Percentiles rank a stretch among this genome's conserved stretches.
phyloP scores from a whole-genome alignment of 148 eudicot genomes.

The Pharnaceum exiguum region DNA sequence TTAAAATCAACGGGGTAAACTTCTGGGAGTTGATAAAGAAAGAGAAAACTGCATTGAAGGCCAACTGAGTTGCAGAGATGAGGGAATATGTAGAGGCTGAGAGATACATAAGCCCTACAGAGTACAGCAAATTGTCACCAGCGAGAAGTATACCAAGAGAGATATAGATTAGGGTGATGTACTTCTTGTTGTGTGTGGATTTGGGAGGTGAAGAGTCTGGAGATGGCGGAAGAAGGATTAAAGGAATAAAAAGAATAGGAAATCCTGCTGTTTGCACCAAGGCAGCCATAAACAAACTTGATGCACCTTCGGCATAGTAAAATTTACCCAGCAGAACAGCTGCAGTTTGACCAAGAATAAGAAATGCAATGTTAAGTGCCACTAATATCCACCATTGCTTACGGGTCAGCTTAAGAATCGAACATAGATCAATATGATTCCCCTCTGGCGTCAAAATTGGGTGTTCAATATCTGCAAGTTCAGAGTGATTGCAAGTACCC shows the following conservation, averaged over 20 bases:
- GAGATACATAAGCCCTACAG: constrained; percentile 33
- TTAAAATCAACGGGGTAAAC: constrained; percentile 30
- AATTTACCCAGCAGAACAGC: constrained; percentile 31
- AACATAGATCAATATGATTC: constrained; percentile 1
- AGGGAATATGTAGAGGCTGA: constrained; percentile 32
- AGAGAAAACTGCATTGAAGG: constrained; percentile 28
- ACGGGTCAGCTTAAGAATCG: constrained; percentile 12
- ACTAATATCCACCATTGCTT: constrained; percentile 33
- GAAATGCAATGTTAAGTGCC: constrained; percentile 25
- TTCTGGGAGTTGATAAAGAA: constrained; percentile 33
- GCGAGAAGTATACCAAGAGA: constrained; percentile 31
- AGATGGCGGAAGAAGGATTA: constrained; percentile 22
- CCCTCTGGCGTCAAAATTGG: constrained; percentile 9
- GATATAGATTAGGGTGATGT: constrained; percentile 21
- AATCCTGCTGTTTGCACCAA: constrained; percentile 36
- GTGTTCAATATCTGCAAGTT: constrained; percentile 19
- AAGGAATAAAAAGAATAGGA: constrained; percentile 33
- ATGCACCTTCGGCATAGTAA: constrained; percentile 31
- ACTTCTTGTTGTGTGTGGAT: constrained; percentile 9
- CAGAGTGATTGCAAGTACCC: neutral
- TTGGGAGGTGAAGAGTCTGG: constrained; percentile 8
- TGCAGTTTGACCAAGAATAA: constrained; percentile 32
- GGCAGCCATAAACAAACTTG: constrained; percentile 26
- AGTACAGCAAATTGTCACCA: constrained; percentile 26
- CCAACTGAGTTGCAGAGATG: constrained; percentile 27